Evolutionary conservation across 2,329 filamentous ascomycete genomes (phyloP).

Genomic region (Alternaria longipes): DNA sequence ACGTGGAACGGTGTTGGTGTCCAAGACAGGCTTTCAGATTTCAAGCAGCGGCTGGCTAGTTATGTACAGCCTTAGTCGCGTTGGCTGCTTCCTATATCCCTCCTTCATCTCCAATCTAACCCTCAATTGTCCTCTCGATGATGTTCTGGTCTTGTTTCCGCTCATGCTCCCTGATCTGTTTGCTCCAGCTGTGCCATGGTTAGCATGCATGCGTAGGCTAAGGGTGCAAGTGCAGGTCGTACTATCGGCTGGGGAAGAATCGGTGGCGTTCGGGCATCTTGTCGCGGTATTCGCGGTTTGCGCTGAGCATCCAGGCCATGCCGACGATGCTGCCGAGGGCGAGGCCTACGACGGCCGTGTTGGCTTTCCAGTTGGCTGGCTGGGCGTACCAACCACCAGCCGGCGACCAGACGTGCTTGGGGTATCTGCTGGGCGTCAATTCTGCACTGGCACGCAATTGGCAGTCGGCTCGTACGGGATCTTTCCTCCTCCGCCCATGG

Average conservation of each 20-base stretch:
- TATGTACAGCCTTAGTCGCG: constrained; percentile 51
- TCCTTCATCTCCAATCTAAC: constrained; percentile 6
- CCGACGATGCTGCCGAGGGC: constrained; percentile 74
- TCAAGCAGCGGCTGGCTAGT: constrained; percentile 49
- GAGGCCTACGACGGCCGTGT: constrained; percentile 80
- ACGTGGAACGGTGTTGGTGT: constrained; percentile 60
- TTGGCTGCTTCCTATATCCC: constrained; percentile 13
- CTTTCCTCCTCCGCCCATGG: constrained; percentile 70
- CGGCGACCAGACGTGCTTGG: constrained; percentile 99
- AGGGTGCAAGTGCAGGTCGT: constrained; percentile 52
- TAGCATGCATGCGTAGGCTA: constrained; percentile 29
- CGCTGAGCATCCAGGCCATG: constrained; percentile 75
- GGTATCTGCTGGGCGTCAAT: constrained; percentile 70
- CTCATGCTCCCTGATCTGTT: constrained; percentile 75
- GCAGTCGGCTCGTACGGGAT: constrained; percentile 63
- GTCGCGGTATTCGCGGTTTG: constrained; percentile 75
- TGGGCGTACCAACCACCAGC: constrained; percentile 97
- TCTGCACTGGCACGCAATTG: constrained; percentile 23
- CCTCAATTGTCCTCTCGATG: constrained; percentile 25
- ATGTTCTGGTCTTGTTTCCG: constrained; percentile 54
- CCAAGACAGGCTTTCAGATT: constrained; percentile 54
- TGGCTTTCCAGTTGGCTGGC: constrained; percentile 92
- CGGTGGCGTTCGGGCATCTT: constrained; percentile 78
- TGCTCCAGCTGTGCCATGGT: constrained; percentile 69
- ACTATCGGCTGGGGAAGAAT: constrained; percentile 88